Evolutionary conservation across 148 eudicot species (phyloP).

Genomic region (Rhododendron ovatum): DNA sequence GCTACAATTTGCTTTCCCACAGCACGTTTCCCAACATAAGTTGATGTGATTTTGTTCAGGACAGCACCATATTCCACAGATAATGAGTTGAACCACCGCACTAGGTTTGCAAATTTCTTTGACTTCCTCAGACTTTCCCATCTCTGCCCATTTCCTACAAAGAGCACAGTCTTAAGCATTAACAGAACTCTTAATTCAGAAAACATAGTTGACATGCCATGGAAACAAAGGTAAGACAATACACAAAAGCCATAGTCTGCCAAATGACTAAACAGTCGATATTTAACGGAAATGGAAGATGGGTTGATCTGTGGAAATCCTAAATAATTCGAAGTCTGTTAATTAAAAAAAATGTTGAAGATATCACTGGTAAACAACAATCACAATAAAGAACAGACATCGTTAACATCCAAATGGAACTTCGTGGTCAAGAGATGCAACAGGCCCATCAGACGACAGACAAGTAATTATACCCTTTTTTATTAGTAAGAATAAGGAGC

Average conservation of each 20-base stretch:
- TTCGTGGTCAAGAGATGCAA: neutral
- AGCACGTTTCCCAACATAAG: constrained; percentile 52
- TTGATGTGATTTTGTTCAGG: constrained; percentile 40
- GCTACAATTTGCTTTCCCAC: constrained; percentile 42
- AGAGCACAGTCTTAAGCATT: neutral
- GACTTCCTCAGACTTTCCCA: constrained; percentile 95
- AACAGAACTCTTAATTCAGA: neutral
- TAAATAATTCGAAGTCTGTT: neutral
- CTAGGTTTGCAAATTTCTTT: constrained; percentile 77
- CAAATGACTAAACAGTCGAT: neutral
- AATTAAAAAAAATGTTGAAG: neutral
- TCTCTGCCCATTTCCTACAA: constrained; percentile 70
- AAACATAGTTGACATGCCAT: neutral
- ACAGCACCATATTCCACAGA: constrained; percentile 44
- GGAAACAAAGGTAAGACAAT: neutral
- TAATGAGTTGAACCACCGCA: constrained; percentile 77
- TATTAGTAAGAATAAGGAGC: neutral
- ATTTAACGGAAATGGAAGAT: neutral
- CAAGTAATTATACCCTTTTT: neutral
- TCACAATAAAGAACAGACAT: neutral
- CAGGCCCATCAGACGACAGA: neutral
- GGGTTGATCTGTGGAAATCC: neutral
- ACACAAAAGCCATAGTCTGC: neutral
- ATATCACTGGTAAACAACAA: neutral
- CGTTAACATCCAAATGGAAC: neutral